Percentiles rank a stretch among this genome's conserved stretches.
Evolutionary conservation across 2,329 filamentous ascomycete species (phyloP).

Genomic region (Verruconis gallopava): DNA sequence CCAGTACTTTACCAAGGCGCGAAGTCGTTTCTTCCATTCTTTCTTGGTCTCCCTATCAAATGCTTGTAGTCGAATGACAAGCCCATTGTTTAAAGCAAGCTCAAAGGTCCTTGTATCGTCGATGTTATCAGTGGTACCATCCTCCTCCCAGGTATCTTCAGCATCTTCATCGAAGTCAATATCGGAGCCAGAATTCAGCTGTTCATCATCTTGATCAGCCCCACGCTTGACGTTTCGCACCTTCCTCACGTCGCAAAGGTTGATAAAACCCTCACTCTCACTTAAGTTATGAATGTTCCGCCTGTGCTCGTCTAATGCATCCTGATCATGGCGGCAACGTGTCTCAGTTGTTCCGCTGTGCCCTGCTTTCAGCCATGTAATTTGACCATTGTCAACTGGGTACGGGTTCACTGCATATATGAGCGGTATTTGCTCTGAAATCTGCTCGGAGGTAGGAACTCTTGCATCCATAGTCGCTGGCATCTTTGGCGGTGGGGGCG

Average conservation of each 20-base stretch:
- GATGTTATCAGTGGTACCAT: conserved; percentile 38
- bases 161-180: conserved; percentile 42
- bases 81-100: conserved; percentile 46
- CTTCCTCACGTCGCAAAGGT: conserved; percentile 43
- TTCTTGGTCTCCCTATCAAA: conserved; percentile 44
- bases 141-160: conserved; percentile 35
- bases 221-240: conserved; percentile 43
- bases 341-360: conserved; percentile 19
- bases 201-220: conserved; percentile 39
- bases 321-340: conserved; percentile 39
- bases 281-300: conserved; percentile 46
- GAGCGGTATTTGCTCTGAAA: conserved; percentile 44
- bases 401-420: conserved; percentile 51
- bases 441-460: conserved; percentile 41
- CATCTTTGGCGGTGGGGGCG: conserved; percentile 45
- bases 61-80: conserved; percentile 46
- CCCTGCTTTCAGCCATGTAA: conserved; percentile 43
- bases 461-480: conserved; percentile 28
- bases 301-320: conserved; percentile 45
- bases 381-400: conserved; percentile 37
- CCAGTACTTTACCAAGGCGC: conserved; percentile 48
- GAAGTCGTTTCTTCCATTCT: conserved; percentile 49
- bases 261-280: conserved; percentile 50
- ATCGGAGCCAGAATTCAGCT: conserved; percentile 38
- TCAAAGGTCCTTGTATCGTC: conserved; percentile 49